phyloP scores from a whole-genome alignment of 1,139 yeast genomes.

The Entelexis sorbosivorans region DNA sequence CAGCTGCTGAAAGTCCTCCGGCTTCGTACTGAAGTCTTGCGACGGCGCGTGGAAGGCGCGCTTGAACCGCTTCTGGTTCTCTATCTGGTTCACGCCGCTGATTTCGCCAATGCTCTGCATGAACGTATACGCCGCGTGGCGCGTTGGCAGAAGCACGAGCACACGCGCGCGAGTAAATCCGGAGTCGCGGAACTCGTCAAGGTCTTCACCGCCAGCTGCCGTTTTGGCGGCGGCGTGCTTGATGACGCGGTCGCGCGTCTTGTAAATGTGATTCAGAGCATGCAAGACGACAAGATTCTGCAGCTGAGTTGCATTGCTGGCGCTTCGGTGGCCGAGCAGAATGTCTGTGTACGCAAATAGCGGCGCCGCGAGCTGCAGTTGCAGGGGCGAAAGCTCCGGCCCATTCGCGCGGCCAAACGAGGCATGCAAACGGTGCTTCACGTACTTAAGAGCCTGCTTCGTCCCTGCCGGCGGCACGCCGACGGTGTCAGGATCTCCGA shows the following conservation, averaged over 20 bases:
- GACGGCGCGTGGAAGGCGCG: constrained; percentile 52
- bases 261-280: constrained; percentile 67
- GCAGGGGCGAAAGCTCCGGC: constrained; percentile 32
- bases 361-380: constrained; percentile 43
- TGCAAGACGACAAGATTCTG: constrained; percentile 61
- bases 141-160: constrained; percentile 69
- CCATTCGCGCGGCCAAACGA: constrained; percentile 25
- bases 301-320: constrained; percentile 39
- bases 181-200: constrained; percentile 66
- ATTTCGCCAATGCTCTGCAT: constrained; percentile 52
- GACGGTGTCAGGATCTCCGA: neutral
- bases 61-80: constrained; percentile 65
- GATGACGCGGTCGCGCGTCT: constrained; percentile 71
- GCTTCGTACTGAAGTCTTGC: constrained; percentile 48
- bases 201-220: constrained; percentile 35
- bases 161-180: constrained; percentile 93
- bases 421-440: constrained; percentile 28
- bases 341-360: constrained; percentile 67
- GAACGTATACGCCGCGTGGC: constrained; percentile 63
- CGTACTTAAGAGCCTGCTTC: constrained; percentile 15
- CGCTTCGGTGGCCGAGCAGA: constrained; percentile 46
- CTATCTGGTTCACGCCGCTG: constrained; percentile 63
- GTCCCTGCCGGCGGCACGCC: neutral
- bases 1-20: constrained; percentile 66
- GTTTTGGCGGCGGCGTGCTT: constrained; percentile 38